These are phyloP conservation scores for Primulina eburnea DNA, from an alignment of 257 asterid species.

Conservation along the genomic window DNA sequence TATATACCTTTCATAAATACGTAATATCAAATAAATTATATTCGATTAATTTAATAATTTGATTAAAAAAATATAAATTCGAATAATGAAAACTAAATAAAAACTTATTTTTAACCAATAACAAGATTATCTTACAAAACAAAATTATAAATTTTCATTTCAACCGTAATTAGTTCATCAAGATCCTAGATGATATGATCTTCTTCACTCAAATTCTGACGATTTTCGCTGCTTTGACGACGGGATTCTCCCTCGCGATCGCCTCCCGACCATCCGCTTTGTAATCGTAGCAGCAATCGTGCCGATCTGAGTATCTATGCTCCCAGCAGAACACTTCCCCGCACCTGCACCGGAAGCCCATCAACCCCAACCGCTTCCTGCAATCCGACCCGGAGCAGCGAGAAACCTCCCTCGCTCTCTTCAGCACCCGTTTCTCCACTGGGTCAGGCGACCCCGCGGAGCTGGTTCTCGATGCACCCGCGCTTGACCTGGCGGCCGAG, in stretches of 20 bases:
- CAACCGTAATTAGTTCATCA: too few relatives aligned
- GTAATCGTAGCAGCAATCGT: conserved; percentile 65
- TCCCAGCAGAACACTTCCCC: conserved; percentile 70
- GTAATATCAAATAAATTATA: too few relatives aligned
- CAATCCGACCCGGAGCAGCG: conserved; percentile 68
- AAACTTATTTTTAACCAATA: too few relatives aligned
- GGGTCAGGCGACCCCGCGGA: conserved; percentile 13
- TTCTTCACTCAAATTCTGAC: conserved; percentile 34
- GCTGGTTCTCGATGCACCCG: conserved; percentile 32
- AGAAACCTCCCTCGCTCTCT: conserved; percentile 53
- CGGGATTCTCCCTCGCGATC: conserved; percentile 70
- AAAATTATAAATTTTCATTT: too few relatives aligned
- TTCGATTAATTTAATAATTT: too few relatives aligned
- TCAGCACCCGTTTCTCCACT: conserved; percentile 30
- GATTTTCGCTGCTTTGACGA: conserved; percentile 64
- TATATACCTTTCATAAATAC: too few relatives aligned
- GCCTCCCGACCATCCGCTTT: conserved; percentile 79
- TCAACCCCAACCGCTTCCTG: conserved; percentile 57
- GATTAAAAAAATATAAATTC: too few relatives aligned
- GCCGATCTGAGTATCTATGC: conserved; percentile 80
- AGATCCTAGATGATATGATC: too few relatives aligned
- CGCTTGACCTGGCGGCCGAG: conserved; percentile 28
- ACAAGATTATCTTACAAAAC: too few relatives aligned
- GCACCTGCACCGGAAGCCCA: conserved; percentile 72
- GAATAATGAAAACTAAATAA: too few relatives aligned